These are phyloP conservation scores for Digitaria exilis DNA, from an alignment of 202 grass and related monocot genomes.

Conservation along the genomic window DNA sequence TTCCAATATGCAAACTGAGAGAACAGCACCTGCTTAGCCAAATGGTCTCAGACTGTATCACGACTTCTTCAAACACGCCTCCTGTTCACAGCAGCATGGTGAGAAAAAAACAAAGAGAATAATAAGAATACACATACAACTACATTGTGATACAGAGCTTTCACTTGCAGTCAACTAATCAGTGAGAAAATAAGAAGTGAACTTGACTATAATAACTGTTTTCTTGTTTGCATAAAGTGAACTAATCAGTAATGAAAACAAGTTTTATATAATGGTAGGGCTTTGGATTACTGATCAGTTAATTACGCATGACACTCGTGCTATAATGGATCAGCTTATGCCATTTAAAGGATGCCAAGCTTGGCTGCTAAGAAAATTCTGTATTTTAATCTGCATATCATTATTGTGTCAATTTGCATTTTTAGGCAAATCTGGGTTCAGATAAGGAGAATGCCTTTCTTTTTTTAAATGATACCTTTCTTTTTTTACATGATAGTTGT, in stretches of 20 bases:
- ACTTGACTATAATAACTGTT: not conserved
- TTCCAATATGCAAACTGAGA: slow-evolving; percentile 10
- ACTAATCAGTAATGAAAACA: not conserved
- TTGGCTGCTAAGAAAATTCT: not conserved
- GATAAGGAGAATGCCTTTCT: slow-evolving; percentile 6
- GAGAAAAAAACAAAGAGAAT: slow-evolving; percentile 13
- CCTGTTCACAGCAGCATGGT: slow-evolving; percentile 40
- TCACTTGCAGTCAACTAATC: slow-evolving; percentile 1
- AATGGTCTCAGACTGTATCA: slow-evolving; percentile 52
- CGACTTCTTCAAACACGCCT: slow-evolving; percentile 56
- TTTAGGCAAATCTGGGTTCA: slow-evolving; percentile 1
- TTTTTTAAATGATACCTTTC: not conserved
- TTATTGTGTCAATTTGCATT: slow-evolving; percentile 3
- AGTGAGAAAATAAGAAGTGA: not conserved
- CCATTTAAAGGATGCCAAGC: not conserved
- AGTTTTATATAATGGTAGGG: not conserved
- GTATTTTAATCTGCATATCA: slow-evolving; percentile 5
- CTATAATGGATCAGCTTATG: not conserved
- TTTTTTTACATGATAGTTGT: not conserved
- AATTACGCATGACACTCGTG: not conserved
- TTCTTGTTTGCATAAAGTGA: slow-evolving; percentile 3
- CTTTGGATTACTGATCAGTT: not conserved
- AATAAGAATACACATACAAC: slow-evolving; percentile 2
- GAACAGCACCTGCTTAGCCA: slow-evolving; percentile 51
- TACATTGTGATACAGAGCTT: slow-evolving; percentile 19